Evolutionary conservation across 768 basidiomycete genomes (phyloP), one percentile per base, ranked within the genome.

Genomic region (Leccinum barrowsii): DNA sequence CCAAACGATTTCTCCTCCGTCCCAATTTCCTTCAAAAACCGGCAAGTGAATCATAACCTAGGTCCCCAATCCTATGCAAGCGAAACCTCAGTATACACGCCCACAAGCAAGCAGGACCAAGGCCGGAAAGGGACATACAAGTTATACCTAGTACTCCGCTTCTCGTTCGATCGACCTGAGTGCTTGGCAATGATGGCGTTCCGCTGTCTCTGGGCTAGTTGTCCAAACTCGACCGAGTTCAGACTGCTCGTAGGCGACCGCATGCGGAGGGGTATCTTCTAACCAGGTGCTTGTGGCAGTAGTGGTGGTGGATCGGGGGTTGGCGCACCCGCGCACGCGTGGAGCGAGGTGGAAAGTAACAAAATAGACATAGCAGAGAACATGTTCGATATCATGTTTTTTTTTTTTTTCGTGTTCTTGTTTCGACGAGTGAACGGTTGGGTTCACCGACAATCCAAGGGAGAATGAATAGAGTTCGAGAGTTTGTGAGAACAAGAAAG

Each of bases 1-100:
- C 89, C 90, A 53, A 87, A 77, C 2, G 87, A 80, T 57, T 82
- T 79, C 62, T 91, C 90, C 50, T 86, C 85, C 2, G 75, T 70
- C 12, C 83, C 80, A 13, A 90, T 75, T 34, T 90, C 85, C 59
- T 79, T 81, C 22, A 92, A 70, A 64, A 86, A 78, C 6, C 61
- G 68, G 13, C 77, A 78, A n/a, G 83, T 12, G 87, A 85, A 70
- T 92, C 90, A 13, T 75, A 70, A 40, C 79, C 78, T 71, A 90
- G 86, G 65, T 89, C 84, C n/a, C 80, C 77, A 17, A 89, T 70
- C 52, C 88, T 90, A 61, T 13, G 32, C 42, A 37, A 42, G n/a
- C 11, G 24, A 5, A 11, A 13, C 7, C 42, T 66, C 22, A 68
- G 58, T 22, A 44, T 21, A 17, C 6, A 19, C 6, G 15, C 22